Evolutionary conservation across 768 basidiomycete genomes (phyloP), one percentile per base, ranked within the genome.

Genomic region (Calocera cornea): DNA sequence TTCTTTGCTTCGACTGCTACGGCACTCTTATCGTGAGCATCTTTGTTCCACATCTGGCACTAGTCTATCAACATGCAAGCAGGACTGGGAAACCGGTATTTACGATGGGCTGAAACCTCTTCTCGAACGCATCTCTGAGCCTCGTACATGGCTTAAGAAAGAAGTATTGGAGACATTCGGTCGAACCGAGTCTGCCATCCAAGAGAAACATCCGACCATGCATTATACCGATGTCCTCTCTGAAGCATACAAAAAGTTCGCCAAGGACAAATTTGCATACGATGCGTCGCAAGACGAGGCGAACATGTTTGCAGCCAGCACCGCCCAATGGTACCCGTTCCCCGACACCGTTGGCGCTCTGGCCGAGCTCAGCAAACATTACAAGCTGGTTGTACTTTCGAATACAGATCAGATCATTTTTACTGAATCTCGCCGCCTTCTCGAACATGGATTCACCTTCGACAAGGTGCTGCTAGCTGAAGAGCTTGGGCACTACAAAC

Each of bases 21-120:
- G 89, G 86, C 2, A 91, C 89, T 0, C 83, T 90, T 64, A 77
- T 84, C 49, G 85, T 85, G 74, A 65, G 79, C 74, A 10, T 54
- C 2, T 8, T 31, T 8, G 34, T 22, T 22, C 11, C 29, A 40
- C 34, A 31, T 67, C 16, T 29, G 41, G 14, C 33, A 34, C 19
- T 2, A 41, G 64, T 64, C 31, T 7, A 66, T 34, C 31, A 17
- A 34, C 19, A n/a, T 14, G n/a, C 63, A 0, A 50, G 34, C 47
- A 86, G 81, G 86, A 91, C 74, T 90, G 89, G 89, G 88, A 90
- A 75, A 80, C 82, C 3, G 86, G 87, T 17, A 81, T 91, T 64
- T 82, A 81, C 75, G 73, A 78, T 14, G 81, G 78, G 0, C 78
- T 90, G 34, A 73, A 79, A 49, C 86, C 85, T 1, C 76, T 87